phyloP scores from a whole-genome alignment of 2,329 filamentous ascomycete genomes.

The Paracoccidioides lutzii region DNA sequence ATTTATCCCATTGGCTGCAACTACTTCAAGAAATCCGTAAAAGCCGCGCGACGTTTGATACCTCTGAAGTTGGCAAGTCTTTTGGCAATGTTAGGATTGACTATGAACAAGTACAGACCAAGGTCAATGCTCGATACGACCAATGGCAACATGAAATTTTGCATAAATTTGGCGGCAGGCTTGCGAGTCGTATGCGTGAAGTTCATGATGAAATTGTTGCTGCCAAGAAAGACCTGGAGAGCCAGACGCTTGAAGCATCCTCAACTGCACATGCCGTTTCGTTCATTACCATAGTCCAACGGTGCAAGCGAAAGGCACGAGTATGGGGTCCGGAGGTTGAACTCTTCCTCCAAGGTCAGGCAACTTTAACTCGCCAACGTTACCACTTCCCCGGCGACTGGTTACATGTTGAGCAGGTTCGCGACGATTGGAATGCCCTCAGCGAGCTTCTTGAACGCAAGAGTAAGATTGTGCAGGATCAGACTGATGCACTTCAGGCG shows the following conservation, averaged over 20 bases:
- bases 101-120: constrained; percentile 96
- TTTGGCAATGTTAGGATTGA: constrained; percentile 94
- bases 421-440: constrained; percentile 87
- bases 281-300: constrained; percentile 96
- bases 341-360: constrained; percentile 89
- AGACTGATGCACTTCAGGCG: constrained; percentile 83
- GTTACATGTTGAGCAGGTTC: constrained; percentile 91
- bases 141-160: constrained; percentile 98
- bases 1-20: constrained; percentile 85
- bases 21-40: constrained; percentile 94
- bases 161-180: constrained; percentile 77
- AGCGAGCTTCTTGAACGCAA: constrained; percentile 88
- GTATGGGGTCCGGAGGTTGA: constrained; percentile 93
- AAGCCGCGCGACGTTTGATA: constrained; percentile 91
- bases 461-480: constrained; percentile 88
- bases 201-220: constrained; percentile 85
- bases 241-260: constrained; percentile 80
- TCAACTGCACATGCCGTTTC: constrained; percentile 95
- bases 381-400: constrained; percentile 91
- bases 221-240: constrained; percentile 78
- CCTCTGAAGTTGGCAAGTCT: constrained; percentile 78
- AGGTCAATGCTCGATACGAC: constrained; percentile 98
- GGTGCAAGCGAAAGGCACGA: constrained; percentile 86
- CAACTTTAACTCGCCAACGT: constrained; percentile 76
- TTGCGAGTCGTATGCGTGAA: constrained; percentile 82